Evolutionary conservation across 805 yeast species (phyloP), one percentile per base, ranked within the genome.

Genomic region (Metschnikowia anglica): DNA sequence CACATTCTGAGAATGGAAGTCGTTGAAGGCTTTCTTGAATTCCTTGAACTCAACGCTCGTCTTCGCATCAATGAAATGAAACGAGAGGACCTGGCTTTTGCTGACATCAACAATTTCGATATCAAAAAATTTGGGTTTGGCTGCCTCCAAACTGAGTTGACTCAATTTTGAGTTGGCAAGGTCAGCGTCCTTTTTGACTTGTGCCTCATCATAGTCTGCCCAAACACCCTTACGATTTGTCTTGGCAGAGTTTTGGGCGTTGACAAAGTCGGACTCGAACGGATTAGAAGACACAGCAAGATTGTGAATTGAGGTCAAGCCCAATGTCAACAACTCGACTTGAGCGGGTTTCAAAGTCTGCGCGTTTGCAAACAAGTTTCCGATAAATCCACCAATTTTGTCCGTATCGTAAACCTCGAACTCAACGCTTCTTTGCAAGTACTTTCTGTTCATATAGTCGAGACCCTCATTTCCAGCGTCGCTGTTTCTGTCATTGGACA

Each of bases 361-460:
- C 2, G 79, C 73, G 11, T 74, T 76, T 9, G 79, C 55, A 57
- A 67, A 84, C 39, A 86, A 54, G 55, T 81, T 79, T 35, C 95
- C 93, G 56, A 86, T 79, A 56, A 88, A 88, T 0, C 85, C 87
- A 44, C 96, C 96, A 43, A 82, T 71, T 57, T 81, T 85, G 60
- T 88, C 96, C 39, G 77, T 76, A 44, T 77, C 82, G 51, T 77
- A 77, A 16, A 88, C 75, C 41, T 83, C 83, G 49, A 88, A 67
- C 49, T 77, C 80, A 32, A 88, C 86, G 48, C 81, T 87, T 58
- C 88, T 77, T 66, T 88, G 96, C 60, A 79, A 69, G 39, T 76
- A 72, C 47, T 76, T 75, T 47, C 72, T 74, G 54, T 69, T 71
- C 46, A 81, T 73, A 56, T 68, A 80, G 28, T 70, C 76, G 21